Evolutionary conservation across 1,284 basidiomycete species (phyloP).

Genomic region (Thecaphora thlaspeos): DNA sequence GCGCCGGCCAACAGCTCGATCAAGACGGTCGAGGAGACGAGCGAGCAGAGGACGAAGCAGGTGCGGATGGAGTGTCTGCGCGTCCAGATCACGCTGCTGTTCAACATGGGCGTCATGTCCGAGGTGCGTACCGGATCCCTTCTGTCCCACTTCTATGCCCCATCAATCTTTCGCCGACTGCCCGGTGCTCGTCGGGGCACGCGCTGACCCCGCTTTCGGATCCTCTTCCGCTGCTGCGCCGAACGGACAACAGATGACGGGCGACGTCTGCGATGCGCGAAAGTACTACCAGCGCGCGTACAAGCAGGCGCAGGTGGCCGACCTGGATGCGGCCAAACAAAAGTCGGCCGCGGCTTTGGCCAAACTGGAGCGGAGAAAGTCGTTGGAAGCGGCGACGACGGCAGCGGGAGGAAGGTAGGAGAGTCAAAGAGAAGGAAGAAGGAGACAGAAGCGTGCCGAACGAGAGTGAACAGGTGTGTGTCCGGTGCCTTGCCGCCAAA

Average conservation of each 20-base stretch:
- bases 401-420: no score
- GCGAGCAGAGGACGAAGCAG: conserved; percentile 30
- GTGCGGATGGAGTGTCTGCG: conserved; percentile 45
- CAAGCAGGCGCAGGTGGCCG: conserved; percentile 12
- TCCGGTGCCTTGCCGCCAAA: no score
- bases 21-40: conserved; percentile 10
- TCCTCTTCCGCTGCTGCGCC: not conserved
- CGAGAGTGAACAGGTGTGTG: no score
- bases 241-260: conserved; percentile 15
- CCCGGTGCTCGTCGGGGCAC: not conserved
- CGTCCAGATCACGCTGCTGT: conserved; percentile 50
- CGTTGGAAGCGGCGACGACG: no score
- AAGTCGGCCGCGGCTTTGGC: conserved; percentile 29
- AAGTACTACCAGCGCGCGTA: conserved; percentile 40
- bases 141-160: no score
- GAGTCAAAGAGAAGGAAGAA: no score
- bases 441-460: no score
- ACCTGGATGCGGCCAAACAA: conserved; percentile 13
- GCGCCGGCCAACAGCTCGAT: not conserved
- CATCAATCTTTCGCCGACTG: not conserved
- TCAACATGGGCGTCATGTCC: conserved; percentile 47
- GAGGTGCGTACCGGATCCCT: conserved; percentile 19
- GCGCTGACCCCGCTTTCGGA: not conserved
- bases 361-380: conserved; percentile 24
- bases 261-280: conserved; percentile 37